Base-by-base conservation (phyloP, 2,329 filamentous ascomycete species). In the Corynespora cassiicola region DNA sequence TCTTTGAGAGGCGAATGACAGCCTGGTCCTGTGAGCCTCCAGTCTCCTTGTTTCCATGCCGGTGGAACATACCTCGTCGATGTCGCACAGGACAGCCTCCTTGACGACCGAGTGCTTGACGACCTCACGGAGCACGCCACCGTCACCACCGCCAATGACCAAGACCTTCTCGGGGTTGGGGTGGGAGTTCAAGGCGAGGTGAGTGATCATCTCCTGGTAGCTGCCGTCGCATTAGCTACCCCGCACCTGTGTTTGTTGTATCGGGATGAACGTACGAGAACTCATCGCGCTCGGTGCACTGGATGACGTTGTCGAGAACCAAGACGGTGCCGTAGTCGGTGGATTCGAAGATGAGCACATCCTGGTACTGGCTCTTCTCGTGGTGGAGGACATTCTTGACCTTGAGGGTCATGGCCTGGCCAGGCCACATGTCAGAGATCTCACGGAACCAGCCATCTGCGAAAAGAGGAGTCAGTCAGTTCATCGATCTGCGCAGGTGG, bases 161-260 rank as follows among this genome's bases (percentile, higher is more conserved):
- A 99, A 85, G 36, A 99, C 94, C 76, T 91, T 95, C 84, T 97
- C 94, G 68, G 94, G 94, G 80, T 95, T 85, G 58, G 94, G 94
- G 83, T 99, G 94, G 36, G 92, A 90, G 83, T 95, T 94, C 87
- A 99, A 90, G 75, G 90, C 94, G 57, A 99, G 82, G 76, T 99
- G 90, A 60, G 92, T 91, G 75, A 99, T 99, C 94, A 99, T 99
- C 83, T 99, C 94, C 81, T 99, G 94, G 84, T 96, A 96, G 62
- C 77, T 80, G 50, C 33, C 24, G 10, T 30, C 23, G 33, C 7
- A 40, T 66, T 36, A 65, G 45, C 43, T 20, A 32, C 29, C 18
- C 16, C 7, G 14, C 16, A 12, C n/a, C 31, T 11, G 11, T 14
- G 4, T 16, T 19, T 20, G 12, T 31, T 20, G 19, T 22, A 22